These are phyloP conservation scores for Rusavskia elegans DNA, from an alignment of 495 filamentous ascomycete genomes.

Conservation along the genomic window DNA sequence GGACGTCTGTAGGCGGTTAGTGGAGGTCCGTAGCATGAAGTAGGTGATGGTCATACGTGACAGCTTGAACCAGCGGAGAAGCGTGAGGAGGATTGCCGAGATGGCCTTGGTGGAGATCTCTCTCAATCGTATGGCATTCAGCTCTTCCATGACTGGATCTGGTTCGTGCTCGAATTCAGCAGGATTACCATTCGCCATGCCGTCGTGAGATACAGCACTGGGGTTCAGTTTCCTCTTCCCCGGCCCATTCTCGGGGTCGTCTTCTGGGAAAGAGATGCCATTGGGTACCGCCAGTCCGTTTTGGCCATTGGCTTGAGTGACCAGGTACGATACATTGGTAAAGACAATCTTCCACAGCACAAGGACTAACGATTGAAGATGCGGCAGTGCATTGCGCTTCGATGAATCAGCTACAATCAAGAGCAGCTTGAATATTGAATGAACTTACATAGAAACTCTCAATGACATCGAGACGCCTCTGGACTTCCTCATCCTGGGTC, in stretches of 20 bases:
- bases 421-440: constrained; percentile 2
- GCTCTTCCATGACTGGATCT: constrained; percentile 44
- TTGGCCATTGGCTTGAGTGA: constrained; percentile 34
- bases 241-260: constrained; percentile 3
- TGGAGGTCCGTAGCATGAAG: constrained; percentile 2
- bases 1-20: constrained; percentile 47
- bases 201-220: constrained; percentile 15
- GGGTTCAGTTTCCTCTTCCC: constrained; percentile 15
- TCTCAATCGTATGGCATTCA: constrained; percentile 61
- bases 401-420: background rate
- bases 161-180: constrained; percentile 18
- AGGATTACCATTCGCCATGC: constrained; percentile 15
- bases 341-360: constrained; percentile 79
- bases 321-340: constrained; percentile 49
- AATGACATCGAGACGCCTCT: constrained; percentile 53
- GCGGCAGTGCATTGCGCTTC: constrained; percentile 60
- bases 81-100: constrained; percentile 63
- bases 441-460: constrained; percentile 68
- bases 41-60: constrained; percentile 47
- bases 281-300: constrained; percentile 27
- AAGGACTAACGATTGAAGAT: constrained; percentile 87
- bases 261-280: constrained; percentile 21
- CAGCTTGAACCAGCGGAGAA: constrained; percentile 93
- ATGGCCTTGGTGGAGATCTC: constrained; percentile 87
- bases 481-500: constrained; percentile 38